phyloP scores from a whole-genome alignment of 1,139 yeast genomes.

The Arxiozyma heterogenica region DNA sequence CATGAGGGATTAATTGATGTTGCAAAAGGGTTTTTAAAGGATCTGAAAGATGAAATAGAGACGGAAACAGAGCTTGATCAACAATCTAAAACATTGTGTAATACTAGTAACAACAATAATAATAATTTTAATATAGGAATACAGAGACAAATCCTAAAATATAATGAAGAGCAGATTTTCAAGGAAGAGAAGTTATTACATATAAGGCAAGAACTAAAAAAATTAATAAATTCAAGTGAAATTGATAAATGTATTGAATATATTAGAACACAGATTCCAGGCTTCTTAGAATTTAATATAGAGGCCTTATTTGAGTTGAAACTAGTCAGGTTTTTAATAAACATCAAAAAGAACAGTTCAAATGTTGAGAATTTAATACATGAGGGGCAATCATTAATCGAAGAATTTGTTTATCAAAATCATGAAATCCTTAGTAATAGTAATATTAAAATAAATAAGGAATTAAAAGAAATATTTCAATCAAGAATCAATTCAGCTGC shows the following conservation, averaged over 20 bases:
- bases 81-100: neutral
- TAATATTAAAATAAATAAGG: conserved; percentile 14
- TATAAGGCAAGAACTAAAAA: conserved; percentile 45
- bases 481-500: conserved; percentile 37
- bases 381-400: conserved; percentile 40
- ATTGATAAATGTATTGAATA: conserved; percentile 41
- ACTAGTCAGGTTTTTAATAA: conserved; percentile 39
- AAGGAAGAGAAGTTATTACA: conserved; percentile 36
- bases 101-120: neutral
- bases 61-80: conserved; percentile 5
- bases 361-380: neutral
- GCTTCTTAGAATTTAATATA: conserved; percentile 35
- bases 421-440: neutral
- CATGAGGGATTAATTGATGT: conserved; percentile 69
- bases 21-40: conserved; percentile 51
- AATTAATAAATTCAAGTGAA: conserved; percentile 38
- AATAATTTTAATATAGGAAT: conserved; percentile 12
- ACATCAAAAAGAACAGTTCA: conserved; percentile 26
- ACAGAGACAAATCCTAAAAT: conserved; percentile 9
- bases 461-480: conserved; percentile 23
- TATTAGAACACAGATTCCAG: conserved; percentile 39
- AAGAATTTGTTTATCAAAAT: conserved; percentile 30
- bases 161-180: conserved; percentile 25
- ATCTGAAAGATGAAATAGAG: conserved; percentile 30
- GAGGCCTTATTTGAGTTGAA: conserved; percentile 45